Base-by-base conservation (phyloP, 208 protist genomes). In the Crithidia mellificae region DNA sequence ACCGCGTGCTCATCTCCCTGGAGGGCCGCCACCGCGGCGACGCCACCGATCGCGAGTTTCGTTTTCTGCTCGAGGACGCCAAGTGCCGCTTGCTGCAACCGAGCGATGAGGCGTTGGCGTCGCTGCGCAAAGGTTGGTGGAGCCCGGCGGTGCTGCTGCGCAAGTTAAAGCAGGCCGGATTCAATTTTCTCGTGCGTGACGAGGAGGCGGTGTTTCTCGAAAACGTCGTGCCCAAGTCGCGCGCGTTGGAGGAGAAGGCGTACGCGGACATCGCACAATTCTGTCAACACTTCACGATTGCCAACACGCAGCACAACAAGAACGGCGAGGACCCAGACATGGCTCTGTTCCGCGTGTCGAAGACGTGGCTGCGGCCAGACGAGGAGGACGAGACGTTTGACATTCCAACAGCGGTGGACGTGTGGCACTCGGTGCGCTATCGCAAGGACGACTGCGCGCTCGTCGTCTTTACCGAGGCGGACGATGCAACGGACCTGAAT, bases 231-330 rank as follows among this genome's bases (percentile, higher is more conserved):
- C 93, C 93, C 6, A 96, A 95, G 71, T 80, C 72, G 11, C 67
- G 50, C 25, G 78, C 50, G 36, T 65, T 97, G 32, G 93, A 97
- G 72, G 64, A 74, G 46, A 93, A 91, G 74, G 89, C 75, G 20
- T 97, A 97, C 74, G 74, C 83, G 7, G 93, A 97, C 53, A 85
- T 97, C 38, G 90, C 93, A 15, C 89, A 93, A 57, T 92, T 95
- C 68, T 87, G 85, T 55, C 87, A 91, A 52, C 87, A 78, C 74
- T 87, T 86, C 66, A 76, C 74, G 27, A 82, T 97, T 30, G 81
- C 88, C 5, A 92, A 68, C 75, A 83, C 87, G 12, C 64, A 67
- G 17, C 93, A 97, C 77, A 97, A 97, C 71, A 91, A 85, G 61
- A 63, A 72, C 68, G 90, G 88, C 47, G 93, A 97, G 76, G 91